Base-by-base conservation (phyloP, 2,329 filamentous ascomycete genomes). In the Phyllosticta citribraziliensis region DNA sequence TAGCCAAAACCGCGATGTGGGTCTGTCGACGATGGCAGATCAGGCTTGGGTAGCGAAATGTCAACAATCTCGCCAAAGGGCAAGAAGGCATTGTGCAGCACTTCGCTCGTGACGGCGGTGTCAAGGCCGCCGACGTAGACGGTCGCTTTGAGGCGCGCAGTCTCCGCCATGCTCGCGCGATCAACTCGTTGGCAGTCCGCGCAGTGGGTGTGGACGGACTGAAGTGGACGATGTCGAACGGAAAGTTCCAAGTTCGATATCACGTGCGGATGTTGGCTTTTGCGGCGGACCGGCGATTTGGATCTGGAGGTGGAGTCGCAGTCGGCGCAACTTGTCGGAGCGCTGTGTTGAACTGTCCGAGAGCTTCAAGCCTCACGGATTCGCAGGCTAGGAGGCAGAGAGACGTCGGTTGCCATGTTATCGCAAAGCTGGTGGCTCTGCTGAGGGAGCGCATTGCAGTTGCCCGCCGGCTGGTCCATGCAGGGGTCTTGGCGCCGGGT, bases 1-100 rank as follows among this genome's bases (percentile, higher is more conserved):
- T 99, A 97, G 62, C 92, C 94, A 74, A 97, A 99, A 0, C 95
- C 94, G 58, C 92, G 83, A 73, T 99, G 94, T 30, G 85, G 79
- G 51, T 95, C 89, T 55, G 82, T 85, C 6, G 88, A 85, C 64
- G 89, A 91, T 65, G 88, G 87, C 64, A 86, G 80, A 71, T 96
- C 92, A 62, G 91, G 88, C 74, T 94, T 95, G 20, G 94, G 94
- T 17, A 99, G 78, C 56, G 90, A 88, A 66, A 99, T 87, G 72
- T 97, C 91, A 66, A 89, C 86, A 64, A 99, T 93, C 73, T 97
- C 93, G 70, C 95, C 94, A 74, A 99, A 99, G 0, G 95, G 94
- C 62, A 99, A 84, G 77, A 99, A 99, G 60, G 92, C 92, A 69
- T 95, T 90, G 68, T 91, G 87, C 55, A 99, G 80, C 64, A 87